These are phyloP conservation scores for Chrysochromulina tobinii DNA, from an alignment of 78 protist species.

Conservation along the genomic window DNA sequence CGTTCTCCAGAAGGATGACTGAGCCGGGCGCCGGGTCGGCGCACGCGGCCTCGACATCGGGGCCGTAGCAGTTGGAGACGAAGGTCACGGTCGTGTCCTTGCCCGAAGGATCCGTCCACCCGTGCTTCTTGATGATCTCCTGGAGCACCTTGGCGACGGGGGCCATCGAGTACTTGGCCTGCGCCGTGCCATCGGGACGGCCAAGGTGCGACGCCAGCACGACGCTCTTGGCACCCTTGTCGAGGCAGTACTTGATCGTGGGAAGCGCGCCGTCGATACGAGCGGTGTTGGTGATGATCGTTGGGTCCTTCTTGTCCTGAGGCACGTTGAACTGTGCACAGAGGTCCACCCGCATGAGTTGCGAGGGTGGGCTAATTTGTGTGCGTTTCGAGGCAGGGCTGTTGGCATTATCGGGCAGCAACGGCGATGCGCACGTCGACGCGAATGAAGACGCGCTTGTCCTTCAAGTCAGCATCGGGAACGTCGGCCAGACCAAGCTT, in stretches of 20 bases:
- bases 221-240: slow-evolving; percentile 79
- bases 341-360: slow-evolving; percentile 51
- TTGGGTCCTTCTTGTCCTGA: slow-evolving; percentile 38
- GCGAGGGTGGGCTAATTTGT: no score
- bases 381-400: no score
- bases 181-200: slow-evolving; percentile 93
- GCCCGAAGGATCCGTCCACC: no score
- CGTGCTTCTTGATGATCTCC: neutral
- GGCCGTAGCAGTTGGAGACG: slow-evolving; percentile 78
- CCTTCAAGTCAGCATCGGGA: neutral
- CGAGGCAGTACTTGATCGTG: slow-evolving; percentile 88
- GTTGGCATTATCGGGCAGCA: no score
- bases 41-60: slow-evolving; percentile 69
- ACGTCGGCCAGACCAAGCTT: neutral
- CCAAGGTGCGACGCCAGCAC: slow-evolving; percentile 97
- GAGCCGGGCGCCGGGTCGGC: slow-evolving; percentile 67
- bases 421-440: no score
- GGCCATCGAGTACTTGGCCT: slow-evolving; percentile 70
- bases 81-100: slow-evolving; percentile 64
- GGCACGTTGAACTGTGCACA: slow-evolving; percentile 63
- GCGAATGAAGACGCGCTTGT: slow-evolving; percentile 2
- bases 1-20: slow-evolving; percentile 94
- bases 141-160: slow-evolving; percentile 51
- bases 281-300: neutral
- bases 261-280: slow-evolving; percentile 95